Evolutionary conservation across 257 asterid species (phyloP), one percentile per base, ranked within the genome.

Genomic region (Nicotiana sylvestris): DNA sequence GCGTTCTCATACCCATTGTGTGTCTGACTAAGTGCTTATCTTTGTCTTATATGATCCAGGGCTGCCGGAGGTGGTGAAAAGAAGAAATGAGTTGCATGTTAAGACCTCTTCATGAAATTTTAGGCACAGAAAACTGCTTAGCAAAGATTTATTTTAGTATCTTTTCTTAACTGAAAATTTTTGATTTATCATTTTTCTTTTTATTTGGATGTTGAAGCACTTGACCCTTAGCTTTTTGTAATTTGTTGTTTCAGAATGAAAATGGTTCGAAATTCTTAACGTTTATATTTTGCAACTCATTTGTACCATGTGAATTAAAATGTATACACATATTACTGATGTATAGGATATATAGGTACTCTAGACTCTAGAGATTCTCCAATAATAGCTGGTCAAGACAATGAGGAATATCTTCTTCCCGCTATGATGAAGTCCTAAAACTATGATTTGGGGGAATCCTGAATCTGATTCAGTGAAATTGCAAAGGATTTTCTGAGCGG

Each of bases 1-100:
- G 2, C 1, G 55, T 15, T 21, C 7, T 6, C 39, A 11, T 51
- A 18, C 66, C 18, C 21, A 21, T 35, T 81, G 35, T 30, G 16
- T 29, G 33, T 58, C 6, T 11, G 64, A 46, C 29, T 16, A 30
- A 15, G 51, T 65, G 53, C 53, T 70, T 43, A 43, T 70, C 58
- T 11, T 39, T 39, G 7, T 60, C 72, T 30, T n/a, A 74, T 29
- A 78, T 69, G 78, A 76, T 78, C 6, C 57, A 86, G 88, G 81
- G 85, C 88, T 76, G 79, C 88, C 66, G 88, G 88, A 83, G 88
- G 88, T 65, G 88, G 88, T 33, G 88, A 86, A 66, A 83, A 86
- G 86, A 86, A 86, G 88, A 86, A 81, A 60, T 86, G 81, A 61
- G 35, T 21, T 76, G 68, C 69, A 39, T 51, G 76, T 30, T n/a